Evolutionary conservation across 331 rosid species (phyloP).

Genomic region (Malus hybrid): DNA sequence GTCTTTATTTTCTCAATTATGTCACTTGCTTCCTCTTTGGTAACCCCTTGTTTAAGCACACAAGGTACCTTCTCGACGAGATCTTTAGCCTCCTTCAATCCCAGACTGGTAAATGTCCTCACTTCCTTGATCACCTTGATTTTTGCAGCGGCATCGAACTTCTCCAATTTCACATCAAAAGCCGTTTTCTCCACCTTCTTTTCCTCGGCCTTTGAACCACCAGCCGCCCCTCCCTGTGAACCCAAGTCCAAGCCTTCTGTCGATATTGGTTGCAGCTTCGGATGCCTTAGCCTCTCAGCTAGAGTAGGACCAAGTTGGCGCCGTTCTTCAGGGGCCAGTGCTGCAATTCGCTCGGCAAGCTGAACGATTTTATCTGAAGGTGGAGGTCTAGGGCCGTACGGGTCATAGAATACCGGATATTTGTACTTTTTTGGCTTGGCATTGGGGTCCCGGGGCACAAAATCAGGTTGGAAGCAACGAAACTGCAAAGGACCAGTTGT

Average conservation of each 20-base stretch:
- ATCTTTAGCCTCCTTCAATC: conserved; percentile 31
- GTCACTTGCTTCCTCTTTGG: conserved; percentile 25
- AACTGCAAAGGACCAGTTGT: conserved; percentile 16
- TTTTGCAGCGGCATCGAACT: conserved; percentile 18
- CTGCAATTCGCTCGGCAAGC: conserved; percentile 23
- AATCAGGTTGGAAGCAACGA: conserved; percentile 28
- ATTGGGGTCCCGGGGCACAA: conserved; percentile 23
- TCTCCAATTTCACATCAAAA: conserved; percentile 28
- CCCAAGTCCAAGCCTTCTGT: conserved; percentile 21
- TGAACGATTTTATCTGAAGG: conserved; percentile 23
- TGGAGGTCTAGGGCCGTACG: conserved; percentile 21
- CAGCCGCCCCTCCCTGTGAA: conserved; percentile 13
- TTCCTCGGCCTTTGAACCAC: conserved; percentile 13
- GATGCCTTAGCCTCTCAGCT: conserved; percentile 11
- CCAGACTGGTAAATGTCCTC: conserved; percentile 23
- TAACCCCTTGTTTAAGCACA: conserved; percentile 26
- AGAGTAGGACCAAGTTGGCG: conserved; percentile 25
- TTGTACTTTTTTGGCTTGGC: conserved; percentile 15
- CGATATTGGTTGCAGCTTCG: conserved; percentile 18
- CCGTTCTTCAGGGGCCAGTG: conserved; percentile 17
- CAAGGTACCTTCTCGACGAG: conserved; percentile 30
- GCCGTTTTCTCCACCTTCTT: conserved; percentile 28
- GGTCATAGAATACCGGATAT: conserved; percentile 22
- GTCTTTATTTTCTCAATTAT: conserved; percentile 27
- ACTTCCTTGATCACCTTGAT: conserved; percentile 35